Evolutionary conservation across 192 early-diverging fungal genomes (phyloP).

Genomic region (Linnemannia elongata): DNA sequence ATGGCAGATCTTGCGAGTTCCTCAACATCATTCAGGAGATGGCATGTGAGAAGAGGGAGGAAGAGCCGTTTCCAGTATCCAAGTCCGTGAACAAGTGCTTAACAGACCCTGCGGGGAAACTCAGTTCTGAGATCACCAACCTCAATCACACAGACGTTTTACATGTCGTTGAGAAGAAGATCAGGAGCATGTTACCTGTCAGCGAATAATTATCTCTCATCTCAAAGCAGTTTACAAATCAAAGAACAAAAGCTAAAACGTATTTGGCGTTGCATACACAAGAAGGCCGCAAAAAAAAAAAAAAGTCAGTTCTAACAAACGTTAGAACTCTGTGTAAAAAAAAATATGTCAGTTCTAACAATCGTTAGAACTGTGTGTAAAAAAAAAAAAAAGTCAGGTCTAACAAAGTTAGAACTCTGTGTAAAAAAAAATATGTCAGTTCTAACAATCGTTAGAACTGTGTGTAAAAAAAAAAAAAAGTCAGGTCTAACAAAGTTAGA

Average conservation of each 20-base stretch:
- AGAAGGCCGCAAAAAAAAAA: conserved; percentile 6
- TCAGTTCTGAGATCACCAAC: conserved; percentile 21
- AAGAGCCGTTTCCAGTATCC: conserved; percentile 20
- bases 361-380: not conserved
- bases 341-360: not conserved
- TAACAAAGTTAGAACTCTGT: conserved; percentile 3
- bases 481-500: not conserved
- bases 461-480: not conserved
- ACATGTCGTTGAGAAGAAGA: conserved; percentile 7
- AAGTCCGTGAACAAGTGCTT: conserved; percentile 22
- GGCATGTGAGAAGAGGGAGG: conserved; percentile 6
- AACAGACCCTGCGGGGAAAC: conserved; percentile 12
- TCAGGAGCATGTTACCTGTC: conserved; percentile 12
- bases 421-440: not conserved
- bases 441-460: conserved; percentile 8
- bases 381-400: not conserved
- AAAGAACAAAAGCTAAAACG: not conserved
- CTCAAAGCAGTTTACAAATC: no score
- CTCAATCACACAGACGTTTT: conserved; percentile 16
- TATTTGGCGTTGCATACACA: conserved; percentile 6
- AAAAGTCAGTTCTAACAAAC: not conserved
- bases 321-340: not conserved
- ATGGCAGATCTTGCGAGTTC: conserved; percentile 8
- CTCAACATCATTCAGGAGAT: conserved; percentile 13
- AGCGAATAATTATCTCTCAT: no score